Evolutionary conservation across 305 asterid species (phyloP).

Genomic region (Fraxinus latifolia): DNA sequence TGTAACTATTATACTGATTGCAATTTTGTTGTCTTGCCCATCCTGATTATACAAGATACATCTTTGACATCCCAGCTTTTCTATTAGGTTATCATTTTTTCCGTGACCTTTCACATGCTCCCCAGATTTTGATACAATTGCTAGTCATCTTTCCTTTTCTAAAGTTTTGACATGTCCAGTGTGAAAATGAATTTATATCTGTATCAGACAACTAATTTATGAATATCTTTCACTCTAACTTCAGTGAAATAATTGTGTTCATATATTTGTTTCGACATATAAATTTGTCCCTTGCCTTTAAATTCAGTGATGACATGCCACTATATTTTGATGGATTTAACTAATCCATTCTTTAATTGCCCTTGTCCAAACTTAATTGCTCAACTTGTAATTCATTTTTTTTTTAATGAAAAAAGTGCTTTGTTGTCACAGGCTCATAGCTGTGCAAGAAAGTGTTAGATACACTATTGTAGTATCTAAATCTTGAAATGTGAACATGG

Average conservation of each 20-base stretch:
- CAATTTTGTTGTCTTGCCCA: neutral
- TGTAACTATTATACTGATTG: too few relatives aligned
- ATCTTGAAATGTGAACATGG: neutral
- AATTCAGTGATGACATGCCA: constrained; percentile 4
- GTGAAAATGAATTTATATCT: constrained; percentile 10
- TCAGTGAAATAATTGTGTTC: neutral
- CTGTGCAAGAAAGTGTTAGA: neutral
- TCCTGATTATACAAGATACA: neutral
- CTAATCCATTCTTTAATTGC: neutral
- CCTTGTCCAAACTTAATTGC: neutral
- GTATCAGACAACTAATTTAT: neutral
- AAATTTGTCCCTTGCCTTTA: neutral
- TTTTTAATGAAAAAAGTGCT: neutral
- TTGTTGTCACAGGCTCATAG: neutral
- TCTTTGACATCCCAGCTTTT: neutral
- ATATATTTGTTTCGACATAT: neutral
- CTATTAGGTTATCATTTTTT: neutral
- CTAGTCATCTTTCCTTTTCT: constrained; percentile 1
- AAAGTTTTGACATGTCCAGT: neutral
- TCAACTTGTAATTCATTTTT: neutral
- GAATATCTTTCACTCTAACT: constrained; percentile 9
- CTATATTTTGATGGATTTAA: constrained; percentile 5
- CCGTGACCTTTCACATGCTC: constrained; percentile 1
- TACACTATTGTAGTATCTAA: neutral
- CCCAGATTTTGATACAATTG: constrained; percentile 1